These are phyloP conservation scores for Leccinellum rugosiceps DNA, from an alignment of 768 basidiomycete genomes.

Conservation along the genomic window DNA sequence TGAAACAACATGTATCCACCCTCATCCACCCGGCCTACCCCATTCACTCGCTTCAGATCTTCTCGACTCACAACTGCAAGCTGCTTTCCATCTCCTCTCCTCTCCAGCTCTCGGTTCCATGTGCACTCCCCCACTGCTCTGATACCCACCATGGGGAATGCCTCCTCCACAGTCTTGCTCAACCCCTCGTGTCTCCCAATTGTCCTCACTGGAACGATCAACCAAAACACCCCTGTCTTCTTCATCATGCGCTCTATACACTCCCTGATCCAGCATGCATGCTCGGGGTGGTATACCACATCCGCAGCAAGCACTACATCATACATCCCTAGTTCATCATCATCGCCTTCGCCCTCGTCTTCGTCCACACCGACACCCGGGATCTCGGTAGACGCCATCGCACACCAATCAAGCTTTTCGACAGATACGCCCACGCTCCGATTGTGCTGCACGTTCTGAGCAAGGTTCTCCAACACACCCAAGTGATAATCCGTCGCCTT, in stretches of 20 bases:
- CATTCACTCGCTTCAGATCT: conserved; percentile 46
- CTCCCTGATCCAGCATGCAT: conserved; percentile 63
- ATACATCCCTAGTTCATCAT: conserved; percentile 33
- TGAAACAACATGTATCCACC: background rate
- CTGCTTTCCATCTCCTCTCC: conserved; percentile 8
- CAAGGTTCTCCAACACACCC: conserved; percentile 68
- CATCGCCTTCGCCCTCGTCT: background rate
- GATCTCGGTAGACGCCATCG: conserved; percentile 33
- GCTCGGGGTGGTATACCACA: conserved; percentile 69
- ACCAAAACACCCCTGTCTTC: conserved; percentile 57
- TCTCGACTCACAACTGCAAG: conserved; percentile 49
- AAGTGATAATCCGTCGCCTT: conserved; percentile 79
- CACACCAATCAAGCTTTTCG: conserved; percentile 62
- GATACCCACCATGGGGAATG: conserved; percentile 38
- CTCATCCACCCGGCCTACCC: conserved; percentile 42
- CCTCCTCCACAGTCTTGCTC: conserved; percentile 50
- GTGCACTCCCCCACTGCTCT: background rate
- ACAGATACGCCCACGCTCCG: conserved; percentile 39
- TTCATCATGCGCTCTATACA: conserved; percentile 55
- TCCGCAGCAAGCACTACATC: conserved; percentile 78
- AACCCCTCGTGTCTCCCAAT: conserved; percentile 62
- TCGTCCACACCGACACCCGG: background rate
- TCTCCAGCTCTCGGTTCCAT: background rate
- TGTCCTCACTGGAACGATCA: conserved; percentile 67
- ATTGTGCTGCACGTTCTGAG: conserved; percentile 56